phyloP scores from a whole-genome alignment of 2,329 filamentous ascomycete species.

The Neonectria faginata region DNA sequence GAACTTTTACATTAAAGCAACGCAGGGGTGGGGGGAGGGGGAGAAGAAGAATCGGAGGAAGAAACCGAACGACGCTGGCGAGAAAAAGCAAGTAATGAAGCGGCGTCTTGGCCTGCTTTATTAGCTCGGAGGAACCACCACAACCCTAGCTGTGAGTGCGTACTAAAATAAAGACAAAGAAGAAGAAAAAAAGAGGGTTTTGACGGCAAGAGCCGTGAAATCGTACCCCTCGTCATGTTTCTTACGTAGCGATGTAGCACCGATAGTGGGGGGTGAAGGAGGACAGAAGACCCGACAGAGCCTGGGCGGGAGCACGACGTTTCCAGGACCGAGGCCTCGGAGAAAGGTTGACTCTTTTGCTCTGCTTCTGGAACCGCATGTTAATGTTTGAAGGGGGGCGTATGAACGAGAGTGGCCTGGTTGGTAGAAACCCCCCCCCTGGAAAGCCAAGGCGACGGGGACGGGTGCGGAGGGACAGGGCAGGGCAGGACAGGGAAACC shows the following conservation, averaged over 20 bases:
- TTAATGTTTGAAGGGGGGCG: constrained; percentile 5
- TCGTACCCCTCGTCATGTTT: neutral
- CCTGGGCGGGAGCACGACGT: constrained; percentile 19
- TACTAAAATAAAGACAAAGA: neutral
- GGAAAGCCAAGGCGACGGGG: neutral
- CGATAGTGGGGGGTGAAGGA: constrained; percentile 5
- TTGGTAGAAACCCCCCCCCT: neutral
- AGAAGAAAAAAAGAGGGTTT: neutral
- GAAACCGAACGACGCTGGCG: neutral
- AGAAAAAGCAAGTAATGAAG: neutral
- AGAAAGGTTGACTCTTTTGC: constrained; percentile 8
- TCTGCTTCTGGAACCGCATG: constrained; percentile 1
- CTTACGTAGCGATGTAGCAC: neutral
- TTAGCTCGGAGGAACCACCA: neutral
- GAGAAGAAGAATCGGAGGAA: neutral
- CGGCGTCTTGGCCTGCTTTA: neutral
- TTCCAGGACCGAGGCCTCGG: constrained; percentile 25
- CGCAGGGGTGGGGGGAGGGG: no score
- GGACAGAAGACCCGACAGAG: constrained; percentile 8
- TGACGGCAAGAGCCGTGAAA: neutral
- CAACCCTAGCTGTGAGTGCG: neutral
- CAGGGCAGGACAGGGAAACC: no score
- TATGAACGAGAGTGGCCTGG: neutral
- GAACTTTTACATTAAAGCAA: no score
- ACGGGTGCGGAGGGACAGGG: neutral